Base-by-base conservation (phyloP, 2,329 filamentous ascomycete genomes). In the Alternaria arbusti region DNA sequence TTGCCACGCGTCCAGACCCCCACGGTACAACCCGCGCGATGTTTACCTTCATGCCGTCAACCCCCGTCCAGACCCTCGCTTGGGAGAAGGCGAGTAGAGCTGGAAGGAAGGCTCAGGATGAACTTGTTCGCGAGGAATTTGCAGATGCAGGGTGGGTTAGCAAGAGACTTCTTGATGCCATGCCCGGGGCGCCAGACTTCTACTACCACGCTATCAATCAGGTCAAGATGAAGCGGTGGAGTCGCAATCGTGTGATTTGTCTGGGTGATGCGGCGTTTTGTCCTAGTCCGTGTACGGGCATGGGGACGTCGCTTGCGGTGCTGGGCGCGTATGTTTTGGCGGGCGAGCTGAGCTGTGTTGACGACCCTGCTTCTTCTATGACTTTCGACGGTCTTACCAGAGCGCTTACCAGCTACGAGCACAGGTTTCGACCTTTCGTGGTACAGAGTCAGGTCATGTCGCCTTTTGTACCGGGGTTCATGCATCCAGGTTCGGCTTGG, bases 181-280 rank as follows among this genome's bases (percentile, higher is more conserved):
- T 47, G 45, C 4, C 5, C 6, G 0, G 0, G 23, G 45, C 45
- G 23, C 45, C 45, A 11, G 45, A 47, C 22, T 47, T 47, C 13
- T 47, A 47, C 8, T 17, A 17, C 22, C 45, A 26, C 23, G 45
- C 45, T 25, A 47, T 47, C 45, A 47, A 47, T 11, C 45, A 47
- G 23, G 45, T 47, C 20, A 47, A 47, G 45, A 47, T 47, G 45
- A n/a, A 11, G 3, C 45, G 45, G 9, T 47, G 45, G 45, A 47
- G 45, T 47, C 5, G 2, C 13, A 7, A 25, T 47, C 87, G 81
- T 6, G 45, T 88, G 2, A 81, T 80, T 2, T 78, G 88, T 2
- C 61, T 88, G 0, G 87, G 87, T 0, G 87, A 90, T 64, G 84
- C 87, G 0, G 86, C 77, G 0, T 85, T 83, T 67, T 84, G 82